Evolutionary conservation across 345 rosid genomes (phyloP).

Genomic region (Gossypium turneri): DNA sequence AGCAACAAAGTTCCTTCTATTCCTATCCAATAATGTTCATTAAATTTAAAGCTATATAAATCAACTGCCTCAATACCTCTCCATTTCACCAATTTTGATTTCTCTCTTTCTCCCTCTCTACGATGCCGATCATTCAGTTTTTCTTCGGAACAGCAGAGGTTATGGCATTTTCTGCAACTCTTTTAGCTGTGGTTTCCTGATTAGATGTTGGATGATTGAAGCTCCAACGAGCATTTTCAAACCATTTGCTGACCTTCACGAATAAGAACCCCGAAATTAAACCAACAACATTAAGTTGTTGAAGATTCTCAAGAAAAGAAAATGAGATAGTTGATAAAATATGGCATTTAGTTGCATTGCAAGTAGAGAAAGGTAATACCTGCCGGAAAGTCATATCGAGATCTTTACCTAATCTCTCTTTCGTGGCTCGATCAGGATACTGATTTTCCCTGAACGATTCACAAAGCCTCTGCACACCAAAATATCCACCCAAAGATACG

Average conservation of each 20-base stretch:
- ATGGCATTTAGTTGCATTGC: neutral
- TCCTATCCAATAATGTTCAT: constrained; percentile 3
- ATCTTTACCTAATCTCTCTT: constrained; percentile 62
- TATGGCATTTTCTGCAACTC: constrained; percentile 24
- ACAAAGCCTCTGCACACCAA: constrained; percentile 48
- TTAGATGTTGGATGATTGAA: constrained; percentile 36
- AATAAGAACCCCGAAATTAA: neutral
- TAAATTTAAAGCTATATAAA: neutral
- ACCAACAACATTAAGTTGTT: neutral
- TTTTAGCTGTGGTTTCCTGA: constrained; percentile 18
- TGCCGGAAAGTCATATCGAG: constrained; percentile 54
- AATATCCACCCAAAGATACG: neutral
- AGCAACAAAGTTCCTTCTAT: neutral
- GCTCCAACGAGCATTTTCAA: constrained; percentile 73
- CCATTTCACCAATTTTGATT: constrained; percentile 12
- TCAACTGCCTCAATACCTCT: neutral
- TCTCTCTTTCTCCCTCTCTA: constrained; percentile 7
- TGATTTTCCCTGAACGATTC: constrained; percentile 55
- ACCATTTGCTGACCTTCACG: constrained; percentile 79
- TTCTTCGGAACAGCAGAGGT: constrained; percentile 9
- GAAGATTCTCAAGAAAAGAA: neutral
- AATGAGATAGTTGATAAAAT: too few species aligned
- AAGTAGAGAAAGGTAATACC: constrained; percentile 35
- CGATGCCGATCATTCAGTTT: neutral
- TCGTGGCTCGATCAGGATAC: constrained; percentile 60